Conservation (phyloP, 2,329 filamentous ascomycete genomes). For the Daldinia sp. region DNA sequence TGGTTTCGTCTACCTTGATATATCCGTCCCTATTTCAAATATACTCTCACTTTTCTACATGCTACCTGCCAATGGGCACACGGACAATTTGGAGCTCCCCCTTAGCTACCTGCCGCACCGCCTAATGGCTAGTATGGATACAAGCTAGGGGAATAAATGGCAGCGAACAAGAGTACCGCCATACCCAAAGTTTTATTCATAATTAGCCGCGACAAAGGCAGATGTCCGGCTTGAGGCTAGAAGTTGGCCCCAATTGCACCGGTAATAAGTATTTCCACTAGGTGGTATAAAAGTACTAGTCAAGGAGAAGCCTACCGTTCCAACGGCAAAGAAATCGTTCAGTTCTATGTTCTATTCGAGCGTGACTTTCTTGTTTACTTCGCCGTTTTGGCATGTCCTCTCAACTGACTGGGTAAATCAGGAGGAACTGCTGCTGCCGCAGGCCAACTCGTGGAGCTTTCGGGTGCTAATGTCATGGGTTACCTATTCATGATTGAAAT, state of each 20-base stretch:
- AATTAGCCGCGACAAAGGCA: conserved; percentile 9
- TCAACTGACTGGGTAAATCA: conserved; percentile 55
- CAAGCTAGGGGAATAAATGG: conserved; percentile 12
- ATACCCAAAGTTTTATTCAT: conserved; percentile 14
- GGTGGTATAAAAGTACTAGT: conserved; percentile 13
- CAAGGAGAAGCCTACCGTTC: conserved; percentile 10
- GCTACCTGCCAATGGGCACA: background rate
- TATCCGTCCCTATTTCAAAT: background rate
- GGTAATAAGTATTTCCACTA: conserved; percentile 10
- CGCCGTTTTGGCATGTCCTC: conserved; percentile 35
- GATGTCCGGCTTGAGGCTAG: conserved; percentile 14
- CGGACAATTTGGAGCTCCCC: conserved; percentile 2
- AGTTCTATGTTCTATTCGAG: conserved; percentile 33
- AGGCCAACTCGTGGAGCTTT: conserved; percentile 84
- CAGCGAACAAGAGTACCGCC: conserved; percentile 13
- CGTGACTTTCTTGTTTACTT: conserved; percentile 17
- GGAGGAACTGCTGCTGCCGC: conserved; percentile 93
- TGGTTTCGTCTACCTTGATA: conserved; percentile 2
- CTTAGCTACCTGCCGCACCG: background rate
- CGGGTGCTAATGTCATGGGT: conserved; percentile 86
- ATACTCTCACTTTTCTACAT: background rate
- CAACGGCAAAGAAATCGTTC: conserved; percentile 24
- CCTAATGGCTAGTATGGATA: conserved; percentile 7
- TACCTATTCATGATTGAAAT: conserved; percentile 98
- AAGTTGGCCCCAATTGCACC: conserved; percentile 20